Evolutionary conservation across 2,329 filamentous ascomycete genomes (phyloP).

Genomic region (Penicillium psychrosexuale): DNA sequence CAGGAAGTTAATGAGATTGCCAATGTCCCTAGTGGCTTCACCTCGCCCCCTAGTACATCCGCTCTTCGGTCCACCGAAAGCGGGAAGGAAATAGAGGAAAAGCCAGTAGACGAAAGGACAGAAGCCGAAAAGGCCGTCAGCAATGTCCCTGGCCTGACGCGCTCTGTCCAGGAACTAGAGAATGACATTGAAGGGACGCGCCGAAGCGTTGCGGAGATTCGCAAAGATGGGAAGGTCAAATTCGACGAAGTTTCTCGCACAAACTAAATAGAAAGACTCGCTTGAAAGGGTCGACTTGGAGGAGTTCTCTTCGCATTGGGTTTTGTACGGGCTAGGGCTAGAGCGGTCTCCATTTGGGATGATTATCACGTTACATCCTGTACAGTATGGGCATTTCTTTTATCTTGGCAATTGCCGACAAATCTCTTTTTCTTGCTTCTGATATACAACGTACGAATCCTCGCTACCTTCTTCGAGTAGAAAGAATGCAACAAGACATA

Average conservation of each 20-base stretch:
- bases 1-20: slow-evolving; percentile 89
- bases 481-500: neutral
- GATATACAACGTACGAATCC: too few species aligned
- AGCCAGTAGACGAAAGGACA: slow-evolving; percentile 5
- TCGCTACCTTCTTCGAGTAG: neutral
- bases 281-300: slow-evolving; percentile 7
- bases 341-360: slow-evolving; percentile 18
- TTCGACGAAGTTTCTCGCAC: slow-evolving; percentile 48
- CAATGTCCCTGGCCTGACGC: slow-evolving; percentile 25
- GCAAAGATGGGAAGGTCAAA: slow-evolving; percentile 62
- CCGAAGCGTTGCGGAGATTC: slow-evolving; percentile 52
- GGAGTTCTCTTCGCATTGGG: slow-evolving; percentile 13
- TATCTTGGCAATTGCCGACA: slow-evolving; percentile 12
- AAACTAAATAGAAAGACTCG: slow-evolving; percentile 17
- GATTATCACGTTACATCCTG: slow-evolving; percentile 19
- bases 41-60: slow-evolving; percentile 44
- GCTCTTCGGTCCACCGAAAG: slow-evolving; percentile 46
- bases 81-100: slow-evolving; percentile 12
- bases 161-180: slow-evolving; percentile 29
- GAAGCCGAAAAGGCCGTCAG: slow-evolving; percentile 24
- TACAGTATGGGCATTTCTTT: slow-evolving; percentile 24
- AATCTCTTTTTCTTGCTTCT: slow-evolving; percentile 7
- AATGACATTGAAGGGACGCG: slow-evolving; percentile 32
- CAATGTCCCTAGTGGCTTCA: slow-evolving; percentile 69
- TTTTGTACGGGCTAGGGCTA: slow-evolving; percentile 16